Evolutionary conservation across 805 yeast genomes (phyloP), one percentile per base, ranked within the genome.

Genomic region (Pichia kluyveri): DNA sequence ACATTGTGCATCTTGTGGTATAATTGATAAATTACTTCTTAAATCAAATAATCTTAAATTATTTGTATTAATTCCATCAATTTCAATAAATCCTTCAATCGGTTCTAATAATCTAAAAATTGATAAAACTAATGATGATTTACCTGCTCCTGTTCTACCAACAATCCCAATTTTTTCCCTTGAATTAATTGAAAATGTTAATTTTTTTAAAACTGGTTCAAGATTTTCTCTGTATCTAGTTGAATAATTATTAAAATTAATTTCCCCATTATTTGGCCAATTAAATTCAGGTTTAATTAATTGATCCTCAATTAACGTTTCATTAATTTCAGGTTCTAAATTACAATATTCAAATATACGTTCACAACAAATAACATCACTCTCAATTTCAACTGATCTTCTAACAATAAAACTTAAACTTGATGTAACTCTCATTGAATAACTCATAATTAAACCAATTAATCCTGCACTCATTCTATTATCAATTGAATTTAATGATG

Each of bases 341-440:
- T 69, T 65, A 37, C 95, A 78, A 65, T 90, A 91, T 65, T 91
- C 99, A 66, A 86, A 73, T 46, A 91, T 82, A 69, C 99, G 82
- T 70, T 91, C 99, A 41, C 95, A 96, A 18, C 96, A 86, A 38
- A 82, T 84, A 48, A 79, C 70, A 55, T 74, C 79, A 8, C 81
- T 70, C 59, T 82, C 87, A 41, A 80, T 76, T 55, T 79, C 82
- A 28, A 81, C 86, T 6, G 81, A 69, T 61, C 72, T 69, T 56
- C 84, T 69, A 8, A 82, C 84, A 48, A 81, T 72, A 65, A 73
- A 70, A 56, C 70, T 73, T 56, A 82, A 69, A 5, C 78, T 67
- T 17, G 67, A 63, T 0, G 85, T 79, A 8, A 80, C 74, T 50
- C 74, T 73, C 45, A 82, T 61, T 0, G 86, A 79, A 60, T 80